Evolutionary conservation across 2,329 filamentous ascomycete genomes (phyloP).

Genomic region (Coleophoma cylindrospora): DNA sequence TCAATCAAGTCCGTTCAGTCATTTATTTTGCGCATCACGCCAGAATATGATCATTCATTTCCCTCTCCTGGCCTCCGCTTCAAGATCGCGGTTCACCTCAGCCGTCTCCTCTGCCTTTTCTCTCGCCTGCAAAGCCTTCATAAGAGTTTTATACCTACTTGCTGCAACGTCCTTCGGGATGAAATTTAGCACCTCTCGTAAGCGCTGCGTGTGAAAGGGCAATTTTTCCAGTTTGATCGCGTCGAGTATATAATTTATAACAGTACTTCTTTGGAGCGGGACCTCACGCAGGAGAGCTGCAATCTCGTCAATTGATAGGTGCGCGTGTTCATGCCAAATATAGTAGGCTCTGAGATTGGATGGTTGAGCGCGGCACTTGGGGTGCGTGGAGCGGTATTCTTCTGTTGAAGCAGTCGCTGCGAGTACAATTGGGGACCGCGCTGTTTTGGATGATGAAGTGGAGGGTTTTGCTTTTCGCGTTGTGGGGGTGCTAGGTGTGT

Average conservation of each 20-base stretch:
- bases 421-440: conserved; percentile 11
- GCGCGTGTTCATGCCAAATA: conserved; percentile 53
- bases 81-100: too few relatives aligned
- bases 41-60: too few relatives aligned
- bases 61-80: too few relatives aligned
- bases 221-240: conserved; percentile 46
- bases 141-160: background rate
- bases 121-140: background rate
- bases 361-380: conserved; percentile 7
- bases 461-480: background rate
- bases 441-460: conserved; percentile 46
- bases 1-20: too few relatives aligned
- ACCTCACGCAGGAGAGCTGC: conserved; percentile 54
- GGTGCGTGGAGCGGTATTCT: conserved; percentile 9
- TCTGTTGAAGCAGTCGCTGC: background rate
- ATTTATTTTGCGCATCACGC: too few relatives aligned
- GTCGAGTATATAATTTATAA: conserved; percentile 53
- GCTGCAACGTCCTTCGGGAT: background rate
- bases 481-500: background rate
- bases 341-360: conserved; percentile 52
- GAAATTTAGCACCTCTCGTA: conserved; percentile 36
- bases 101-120: too few relatives aligned
- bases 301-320: conserved; percentile 42
- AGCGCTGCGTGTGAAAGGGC: conserved; percentile 39
- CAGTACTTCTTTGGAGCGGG: conserved; percentile 50